Percentiles rank a stretch among this genome's conserved stretches.
Evolutionary conservation across 2,329 filamentous ascomycete species (phyloP).

Genomic region (Myriosclerotinia duriaeana): DNA sequence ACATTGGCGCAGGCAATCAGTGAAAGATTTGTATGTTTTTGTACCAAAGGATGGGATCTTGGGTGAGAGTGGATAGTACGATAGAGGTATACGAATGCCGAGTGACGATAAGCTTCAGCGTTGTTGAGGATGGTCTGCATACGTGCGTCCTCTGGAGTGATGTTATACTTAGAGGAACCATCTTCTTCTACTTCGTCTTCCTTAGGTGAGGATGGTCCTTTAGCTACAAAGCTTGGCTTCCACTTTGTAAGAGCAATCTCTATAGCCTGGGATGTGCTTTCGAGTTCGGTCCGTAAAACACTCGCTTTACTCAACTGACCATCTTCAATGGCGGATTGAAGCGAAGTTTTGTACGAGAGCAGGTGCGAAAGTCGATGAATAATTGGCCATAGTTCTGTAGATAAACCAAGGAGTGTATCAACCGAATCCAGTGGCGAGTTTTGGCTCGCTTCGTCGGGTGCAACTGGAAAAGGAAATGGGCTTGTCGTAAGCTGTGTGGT

Average conservation of each 20-base stretch:
- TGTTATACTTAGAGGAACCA: slow-evolving; percentile 11
- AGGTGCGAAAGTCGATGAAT: slow-evolving; percentile 61
- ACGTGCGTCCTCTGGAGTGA: slow-evolving; percentile 24
- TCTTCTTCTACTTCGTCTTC: slow-evolving; percentile 18
- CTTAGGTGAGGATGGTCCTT: slow-evolving; percentile 25
- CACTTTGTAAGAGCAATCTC: slow-evolving; percentile 56
- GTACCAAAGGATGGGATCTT: slow-evolving; percentile 51
- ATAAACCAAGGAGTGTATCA: slow-evolving; percentile 54
- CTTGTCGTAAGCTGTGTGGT: slow-evolving; percentile 50
- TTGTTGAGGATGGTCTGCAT: slow-evolving; percentile 44
- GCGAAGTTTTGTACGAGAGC: slow-evolving; percentile 52
- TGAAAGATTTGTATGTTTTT: slow-evolving; percentile 52
- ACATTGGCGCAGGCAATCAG: slow-evolving; percentile 56
- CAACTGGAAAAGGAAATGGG: slow-evolving; percentile 49
- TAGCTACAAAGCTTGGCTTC: slow-evolving; percentile 52
- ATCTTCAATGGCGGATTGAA: slow-evolving; percentile 48
- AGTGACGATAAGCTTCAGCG: slow-evolving; percentile 52
- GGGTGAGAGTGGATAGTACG: slow-evolving; percentile 45
- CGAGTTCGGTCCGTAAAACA: slow-evolving; percentile 36
- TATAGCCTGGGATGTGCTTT: slow-evolving; percentile 51
- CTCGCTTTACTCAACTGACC: slow-evolving; percentile 42
- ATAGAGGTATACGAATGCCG: slow-evolving; percentile 48
- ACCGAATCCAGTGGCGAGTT: slow-evolving; percentile 52
- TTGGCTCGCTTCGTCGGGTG: slow-evolving; percentile 44
- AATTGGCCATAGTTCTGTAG: slow-evolving; percentile 62